Percentiles rank a stretch among this genome's conserved stretches.
Conservation (phyloP, 192 early-diverging fungal species). For the Coemansia sp. region DNA sequence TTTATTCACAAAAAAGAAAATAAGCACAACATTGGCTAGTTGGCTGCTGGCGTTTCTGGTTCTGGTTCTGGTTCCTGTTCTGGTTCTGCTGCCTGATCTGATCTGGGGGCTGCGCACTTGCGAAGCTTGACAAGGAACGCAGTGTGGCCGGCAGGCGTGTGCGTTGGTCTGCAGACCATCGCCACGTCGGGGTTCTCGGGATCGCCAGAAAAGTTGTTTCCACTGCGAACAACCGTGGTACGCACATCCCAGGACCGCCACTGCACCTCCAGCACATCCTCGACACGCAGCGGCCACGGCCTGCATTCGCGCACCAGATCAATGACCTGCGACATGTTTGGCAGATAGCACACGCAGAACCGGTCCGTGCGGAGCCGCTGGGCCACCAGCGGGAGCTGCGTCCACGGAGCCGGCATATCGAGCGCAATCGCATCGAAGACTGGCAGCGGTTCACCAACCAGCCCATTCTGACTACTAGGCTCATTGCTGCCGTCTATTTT, state of each 20-base stretch:
- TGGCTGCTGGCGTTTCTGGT: background rate
- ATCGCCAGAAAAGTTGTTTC: background rate
- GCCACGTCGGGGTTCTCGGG: constrained; percentile 23
- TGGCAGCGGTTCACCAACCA: background rate
- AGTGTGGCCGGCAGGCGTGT: constrained; percentile 55
- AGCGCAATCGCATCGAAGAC: constrained; percentile 32
- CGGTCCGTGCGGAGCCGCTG: constrained; percentile 30
- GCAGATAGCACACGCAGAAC: constrained; percentile 44
- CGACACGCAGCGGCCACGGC: constrained; percentile 37
- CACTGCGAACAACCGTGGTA: constrained; percentile 28
- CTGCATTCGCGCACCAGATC: constrained; percentile 24
- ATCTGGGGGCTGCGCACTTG: constrained; percentile 19
- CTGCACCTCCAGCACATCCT: constrained; percentile 42
- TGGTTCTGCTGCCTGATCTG: background rate
- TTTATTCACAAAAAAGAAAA: no score
- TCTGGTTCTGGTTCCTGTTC: no score
- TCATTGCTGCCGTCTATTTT: background rate
- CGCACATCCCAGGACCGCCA: constrained; percentile 50
- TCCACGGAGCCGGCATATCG: constrained; percentile 53
- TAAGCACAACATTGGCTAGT: background rate
- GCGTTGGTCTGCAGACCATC: constrained; percentile 56
- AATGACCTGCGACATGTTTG: constrained; percentile 50
- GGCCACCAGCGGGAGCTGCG: constrained; percentile 28
- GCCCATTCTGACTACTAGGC: no score
- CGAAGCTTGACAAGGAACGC: constrained; percentile 59